Evolutionary conservation across 2,329 filamentous ascomycete species (phyloP), one percentile per base, ranked within the genome.

Genomic region (Diaporthe nobilis): DNA sequence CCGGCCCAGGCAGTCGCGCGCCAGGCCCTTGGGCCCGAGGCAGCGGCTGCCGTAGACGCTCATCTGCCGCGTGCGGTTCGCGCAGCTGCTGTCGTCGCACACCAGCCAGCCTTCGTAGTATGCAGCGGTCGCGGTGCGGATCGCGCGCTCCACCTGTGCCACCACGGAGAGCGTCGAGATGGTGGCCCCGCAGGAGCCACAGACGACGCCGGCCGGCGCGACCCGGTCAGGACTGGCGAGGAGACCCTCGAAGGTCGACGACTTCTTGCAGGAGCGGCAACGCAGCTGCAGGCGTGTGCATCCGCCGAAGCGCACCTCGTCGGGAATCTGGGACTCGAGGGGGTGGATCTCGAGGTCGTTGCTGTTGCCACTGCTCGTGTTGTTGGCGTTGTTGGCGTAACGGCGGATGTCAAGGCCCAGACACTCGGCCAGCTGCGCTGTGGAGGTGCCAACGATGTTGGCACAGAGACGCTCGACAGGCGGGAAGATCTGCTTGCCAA

Each of bases 401-500:
- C 97, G 97, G 80, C 92, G 92, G 37, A 95, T 92, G 83, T 99
- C 97, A 37, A 99, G 92, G 3, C 97, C 97, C 20, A 99, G 91
- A 83, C 97, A 98, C 82, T 98, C 96, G 2, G 97, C 97, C 13
- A 99, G 90, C 78, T 96, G 93, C 2, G 95, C 92, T 10, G 96
- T 94, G 78, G 98, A 97, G 2, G 97, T 99, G 76, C 97, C 97
- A 20, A 92, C 91, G 81, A 99, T 98, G 76, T 98, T 98, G 77
- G 96, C 97, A 83, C 97, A 99, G 31, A 99, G 92, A 89, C 97
- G 95, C 86, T 99, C 97, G 37, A 99, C 97, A 0, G 97, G 97
- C 15, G 97, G 97, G 85, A 99, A 95, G 76, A 99, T 98, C 85
- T 99, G 97, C 87, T 99, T 99, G 87, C 95, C 94, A 53, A 99